Evolutionary conservation across 1,284 basidiomycete species (phyloP).

Genomic region (Cutaneotrichosporon sp.): DNA sequence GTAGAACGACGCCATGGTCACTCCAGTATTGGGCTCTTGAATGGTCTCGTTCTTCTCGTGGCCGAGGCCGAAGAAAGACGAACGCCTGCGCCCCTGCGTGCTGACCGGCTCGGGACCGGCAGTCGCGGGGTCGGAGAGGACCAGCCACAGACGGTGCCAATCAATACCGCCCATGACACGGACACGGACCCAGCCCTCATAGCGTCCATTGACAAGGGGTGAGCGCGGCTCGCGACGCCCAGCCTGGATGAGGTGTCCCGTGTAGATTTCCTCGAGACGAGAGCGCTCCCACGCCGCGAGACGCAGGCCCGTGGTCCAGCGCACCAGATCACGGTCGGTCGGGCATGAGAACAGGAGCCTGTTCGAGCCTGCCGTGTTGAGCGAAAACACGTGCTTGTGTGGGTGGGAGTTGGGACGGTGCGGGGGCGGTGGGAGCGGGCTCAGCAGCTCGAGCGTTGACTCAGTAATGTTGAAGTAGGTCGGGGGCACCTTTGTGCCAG

Average conservation of each 20-base stretch:
- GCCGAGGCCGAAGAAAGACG: slow-evolving; percentile 41
- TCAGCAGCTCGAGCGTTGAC: slow-evolving; percentile 53
- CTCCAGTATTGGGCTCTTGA: slow-evolving; percentile 44
- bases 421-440: slow-evolving; percentile 52
- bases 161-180: slow-evolving; percentile 91
- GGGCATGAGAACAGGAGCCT: slow-evolving; percentile 83
- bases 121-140: slow-evolving; percentile 54
- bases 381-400: slow-evolving; percentile 70
- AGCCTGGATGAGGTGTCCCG: slow-evolving; percentile 82
- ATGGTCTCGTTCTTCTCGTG: slow-evolving; percentile 55
- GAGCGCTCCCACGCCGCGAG: slow-evolving; percentile 93
- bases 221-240: slow-evolving; percentile 60
- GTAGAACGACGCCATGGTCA: slow-evolving; percentile 47
- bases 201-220: slow-evolving; percentile 61
- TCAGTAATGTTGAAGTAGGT: slow-evolving; percentile 47
- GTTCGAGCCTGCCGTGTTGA: slow-evolving; percentile 93
- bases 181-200: slow-evolving; percentile 90
- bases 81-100: slow-evolving; percentile 30
- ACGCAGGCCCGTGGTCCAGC: slow-evolving; percentile 89
- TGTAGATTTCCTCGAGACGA: slow-evolving; percentile 94
- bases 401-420: slow-evolving; percentile 51
- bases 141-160: slow-evolving; percentile 91
- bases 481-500: slow-evolving; percentile 45
- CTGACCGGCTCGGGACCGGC: slow-evolving; percentile 20
- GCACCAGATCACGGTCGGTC: slow-evolving; percentile 61